phyloP scores from a whole-genome alignment of 305 asterid species.

The Fraxinus albicans region DNA sequence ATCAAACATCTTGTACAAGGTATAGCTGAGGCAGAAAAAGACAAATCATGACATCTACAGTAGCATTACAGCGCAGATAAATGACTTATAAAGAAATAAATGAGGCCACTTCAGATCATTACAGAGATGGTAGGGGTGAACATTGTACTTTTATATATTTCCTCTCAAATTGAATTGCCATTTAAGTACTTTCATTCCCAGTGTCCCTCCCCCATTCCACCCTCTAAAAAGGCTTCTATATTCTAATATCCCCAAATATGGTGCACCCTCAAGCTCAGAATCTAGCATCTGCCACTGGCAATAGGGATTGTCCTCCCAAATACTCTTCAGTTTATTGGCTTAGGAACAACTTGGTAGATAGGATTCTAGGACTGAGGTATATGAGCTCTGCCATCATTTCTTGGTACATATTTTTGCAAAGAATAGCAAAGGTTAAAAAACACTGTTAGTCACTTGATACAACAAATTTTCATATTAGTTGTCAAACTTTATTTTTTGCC shows the following conservation, averaged over 20 bases:
- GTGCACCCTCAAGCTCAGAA: background rate
- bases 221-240: background rate
- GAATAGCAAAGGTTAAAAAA: background rate
- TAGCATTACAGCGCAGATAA: constrained; percentile 14
- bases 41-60: constrained; percentile 1
- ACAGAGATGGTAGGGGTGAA: background rate
- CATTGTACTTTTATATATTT: background rate
- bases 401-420: background rate
- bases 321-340: background rate
- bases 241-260: background rate
- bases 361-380: background rate
- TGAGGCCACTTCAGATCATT: background rate
- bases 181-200: background rate
- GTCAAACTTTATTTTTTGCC: background rate
- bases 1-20: constrained; percentile 96
- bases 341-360: background rate
- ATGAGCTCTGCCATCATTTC: background rate
- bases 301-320: background rate
- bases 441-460: background rate
- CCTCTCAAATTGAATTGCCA: background rate
- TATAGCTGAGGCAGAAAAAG: constrained; percentile 62
- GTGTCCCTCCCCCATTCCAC: background rate
- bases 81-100: constrained; percentile 1
- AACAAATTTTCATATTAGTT: background rate
- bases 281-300: background rate